Evolutionary conservation across 1,139 yeast species (phyloP).

Genomic region (Lodderomyces oxycetoniae): DNA sequence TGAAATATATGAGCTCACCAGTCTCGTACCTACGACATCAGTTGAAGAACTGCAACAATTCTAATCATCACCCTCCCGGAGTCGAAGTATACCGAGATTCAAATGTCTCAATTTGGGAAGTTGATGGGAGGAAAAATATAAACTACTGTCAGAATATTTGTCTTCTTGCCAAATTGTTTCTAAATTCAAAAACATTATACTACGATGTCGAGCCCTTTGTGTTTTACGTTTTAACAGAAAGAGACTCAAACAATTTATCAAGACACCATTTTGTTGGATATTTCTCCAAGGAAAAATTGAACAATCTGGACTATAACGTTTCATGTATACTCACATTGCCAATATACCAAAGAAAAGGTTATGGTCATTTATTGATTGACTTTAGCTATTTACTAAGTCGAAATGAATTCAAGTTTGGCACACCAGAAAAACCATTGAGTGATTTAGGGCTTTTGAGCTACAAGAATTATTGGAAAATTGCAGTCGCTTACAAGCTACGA

Average conservation of each 20-base stretch:
- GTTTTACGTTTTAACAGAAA: conserved; percentile 78
- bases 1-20: conserved; percentile 74
- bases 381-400: conserved; percentile 78
- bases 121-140: conserved; percentile 83
- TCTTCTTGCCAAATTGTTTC: conserved; percentile 78
- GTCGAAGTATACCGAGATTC: conserved; percentile 75
- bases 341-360: conserved; percentile 80
- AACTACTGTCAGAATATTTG: conserved; percentile 87
- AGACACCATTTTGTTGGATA: conserved; percentile 86
- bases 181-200: conserved; percentile 86
- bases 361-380: conserved; percentile 83
- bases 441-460: conserved; percentile 83
- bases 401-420: conserved; percentile 74
- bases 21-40: conserved; percentile 66
- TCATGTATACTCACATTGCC: conserved; percentile 91
- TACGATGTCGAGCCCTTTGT: conserved; percentile 94
- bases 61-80: conserved; percentile 78
- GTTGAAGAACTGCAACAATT: conserved; percentile 56
- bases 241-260: conserved; percentile 42
- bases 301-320: conserved; percentile 71
- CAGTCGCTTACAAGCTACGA: conserved; percentile 45
- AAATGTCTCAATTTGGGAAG: conserved; percentile 73
- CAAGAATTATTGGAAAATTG: conserved; percentile 78
- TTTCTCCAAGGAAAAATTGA: conserved; percentile 83
- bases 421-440: conserved; percentile 93